Evolutionary conservation across 495 filamentous ascomycete genomes (phyloP), one percentile per base, ranked within the genome.

Genomic region (Monascus purpureus): DNA sequence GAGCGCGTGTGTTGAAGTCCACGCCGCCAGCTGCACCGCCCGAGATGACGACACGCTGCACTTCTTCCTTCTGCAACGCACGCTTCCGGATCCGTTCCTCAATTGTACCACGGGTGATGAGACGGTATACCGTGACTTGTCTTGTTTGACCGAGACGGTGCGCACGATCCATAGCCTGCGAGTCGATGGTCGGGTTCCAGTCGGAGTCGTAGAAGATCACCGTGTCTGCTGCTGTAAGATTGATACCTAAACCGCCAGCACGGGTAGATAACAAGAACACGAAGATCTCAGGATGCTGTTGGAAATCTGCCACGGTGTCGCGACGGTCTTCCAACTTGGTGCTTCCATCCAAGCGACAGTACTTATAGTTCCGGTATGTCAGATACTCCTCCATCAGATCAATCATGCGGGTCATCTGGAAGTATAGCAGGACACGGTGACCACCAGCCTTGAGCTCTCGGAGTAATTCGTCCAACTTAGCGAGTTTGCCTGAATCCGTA

Each of bases 391-490:
- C 90, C 80, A 95, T 95, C 22, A 99, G 62, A 48, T 99, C 90
- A 49, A 99, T 96, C 90, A 99, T 99, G 43, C 82, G 77, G n/a
- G 90, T 99, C 90, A 99, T 99, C 61, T 99, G 90, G 77, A 99
- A 99, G 65, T 99, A 99, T n/a, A 99, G 65, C 6, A 99, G 72
- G 12, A 99, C 90, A 46, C 90, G 86, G 45, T 99, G 90, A 27
- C 81, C 81, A 27, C 76, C 81, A 32, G 87, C 76, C 65, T 96
- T 99, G 35, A 99, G 73, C 45, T 85, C 66, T 28, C 76, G 74
- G 17, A 99, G 66, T 14, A 99, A 70, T 33, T 82, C 66, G 55
- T 99, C 90, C 16, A 99, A 68, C 45, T 85, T 85, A 20, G 84
- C 84, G 31, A 99, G 70, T 53, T 99, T 99, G 41, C 90, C 90